Evolutionary conservation across 2,329 filamentous ascomycete genomes (phyloP).

Genomic region (Xylaria arbuscula): DNA sequence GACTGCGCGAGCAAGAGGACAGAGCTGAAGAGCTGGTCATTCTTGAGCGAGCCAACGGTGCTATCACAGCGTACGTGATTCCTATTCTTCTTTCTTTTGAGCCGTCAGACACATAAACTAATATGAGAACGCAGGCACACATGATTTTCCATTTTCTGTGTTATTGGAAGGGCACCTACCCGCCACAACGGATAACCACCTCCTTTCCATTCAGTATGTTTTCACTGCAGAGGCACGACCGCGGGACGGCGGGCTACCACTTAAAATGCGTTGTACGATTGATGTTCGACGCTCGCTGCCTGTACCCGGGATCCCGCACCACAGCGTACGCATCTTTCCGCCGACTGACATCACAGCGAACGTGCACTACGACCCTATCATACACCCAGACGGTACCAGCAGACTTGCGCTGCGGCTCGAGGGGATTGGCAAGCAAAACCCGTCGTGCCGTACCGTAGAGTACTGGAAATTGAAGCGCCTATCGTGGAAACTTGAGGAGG

Average conservation of each 20-base stretch:
- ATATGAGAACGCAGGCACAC: constrained; percentile 63
- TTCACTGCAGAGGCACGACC: constrained; percentile 75
- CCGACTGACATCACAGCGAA: constrained; percentile 92
- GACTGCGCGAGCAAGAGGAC: constrained; percentile 79
- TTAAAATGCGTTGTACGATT: constrained; percentile 75
- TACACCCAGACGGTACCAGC: constrained; percentile 88
- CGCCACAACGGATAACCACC: constrained; percentile 78
- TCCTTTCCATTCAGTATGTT: constrained; percentile 81
- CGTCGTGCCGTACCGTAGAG: constrained; percentile 76
- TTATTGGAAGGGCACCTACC: constrained; percentile 88
- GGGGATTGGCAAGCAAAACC: constrained; percentile 80
- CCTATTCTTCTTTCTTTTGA: not conserved
- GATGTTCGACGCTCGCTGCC: constrained; percentile 81
- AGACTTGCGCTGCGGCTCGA: constrained; percentile 83
- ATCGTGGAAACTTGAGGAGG: constrained; percentile 93
- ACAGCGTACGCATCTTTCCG: constrained; percentile 93
- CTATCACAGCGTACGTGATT: constrained; percentile 60
- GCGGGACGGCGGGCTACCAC: constrained; percentile 66
- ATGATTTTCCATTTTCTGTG: constrained; percentile 89
- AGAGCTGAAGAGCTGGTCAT: constrained; percentile 82
- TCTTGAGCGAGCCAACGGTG: constrained; percentile 69
- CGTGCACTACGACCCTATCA: constrained; percentile 82
- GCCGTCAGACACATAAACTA: constrained; percentile 33
- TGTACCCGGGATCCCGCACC: constrained; percentile 80
- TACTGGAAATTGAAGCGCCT: constrained; percentile 91